phyloP scores from a whole-genome alignment of 345 rosid genomes.

The Camelina hispida region DNA sequence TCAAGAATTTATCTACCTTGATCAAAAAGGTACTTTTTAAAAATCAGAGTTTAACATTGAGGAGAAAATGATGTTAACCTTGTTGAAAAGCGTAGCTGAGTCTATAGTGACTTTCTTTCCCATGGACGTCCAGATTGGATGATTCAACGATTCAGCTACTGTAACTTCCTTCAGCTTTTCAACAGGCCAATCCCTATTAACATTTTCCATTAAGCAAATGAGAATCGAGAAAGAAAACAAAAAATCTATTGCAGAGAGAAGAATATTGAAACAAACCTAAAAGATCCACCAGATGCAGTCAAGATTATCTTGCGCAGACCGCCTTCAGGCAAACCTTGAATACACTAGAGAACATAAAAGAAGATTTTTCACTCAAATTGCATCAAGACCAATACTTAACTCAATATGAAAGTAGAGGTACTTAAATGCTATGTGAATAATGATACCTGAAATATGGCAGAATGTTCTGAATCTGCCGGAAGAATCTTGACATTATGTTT shows the following conservation, averaged over 20 bases:
- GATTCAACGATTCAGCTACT: conserved; percentile 96
- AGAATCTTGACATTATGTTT: conserved; percentile 91
- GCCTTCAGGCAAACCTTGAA: conserved; percentile 92
- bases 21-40: conserved; percentile 1
- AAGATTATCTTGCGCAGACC: conserved; percentile 84
- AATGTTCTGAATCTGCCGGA: conserved; percentile 99
- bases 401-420: conserved; percentile 2
- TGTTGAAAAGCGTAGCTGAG: conserved; percentile 98
- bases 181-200: conserved; percentile 79
- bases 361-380: not conserved
- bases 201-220: not conserved
- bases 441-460: conserved; percentile 93
- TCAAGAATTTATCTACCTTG: not conserved
- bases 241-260: not conserved
- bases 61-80: conserved; percentile 52
- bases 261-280: conserved; percentile 63
- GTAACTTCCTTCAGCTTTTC: conserved; percentile 90
- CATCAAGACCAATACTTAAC: not conserved
- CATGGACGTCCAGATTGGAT: conserved; percentile 89
- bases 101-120: conserved; percentile 97
- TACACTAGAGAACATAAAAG: conserved; percentile 58
- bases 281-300: conserved; percentile 98
- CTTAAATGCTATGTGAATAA: not conserved
- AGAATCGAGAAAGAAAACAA: not conserved
- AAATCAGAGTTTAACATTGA: not conserved